Percentiles rank a stretch among this genome's conserved stretches.
These are phyloP conservation scores for Calonectria pseudoturangicola DNA, from an alignment of 2,329 filamentous ascomycete genomes.

Conservation along the genomic window DNA sequence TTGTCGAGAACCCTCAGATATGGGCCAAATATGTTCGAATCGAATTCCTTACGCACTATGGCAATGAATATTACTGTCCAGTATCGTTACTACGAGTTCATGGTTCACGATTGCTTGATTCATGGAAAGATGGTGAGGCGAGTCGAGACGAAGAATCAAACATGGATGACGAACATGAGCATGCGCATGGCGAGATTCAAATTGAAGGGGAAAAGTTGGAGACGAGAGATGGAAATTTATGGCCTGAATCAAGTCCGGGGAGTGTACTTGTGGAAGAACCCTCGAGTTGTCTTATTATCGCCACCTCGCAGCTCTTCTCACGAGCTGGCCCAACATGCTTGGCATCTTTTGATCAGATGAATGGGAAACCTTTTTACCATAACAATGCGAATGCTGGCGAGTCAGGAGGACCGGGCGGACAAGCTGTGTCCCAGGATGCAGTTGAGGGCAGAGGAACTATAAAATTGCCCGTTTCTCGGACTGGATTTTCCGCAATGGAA, in stretches of 20 bases:
- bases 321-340: conserved; percentile 37
- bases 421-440: conserved; percentile 31
- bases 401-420: conserved; percentile 25
- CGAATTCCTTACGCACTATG: conserved; percentile 94
- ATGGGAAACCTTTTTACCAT: conserved; percentile 7
- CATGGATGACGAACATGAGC: conserved; percentile 45
- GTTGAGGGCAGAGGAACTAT: conserved; percentile 39
- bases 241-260: conserved; percentile 17
- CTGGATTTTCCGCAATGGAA: conserved; percentile 39
- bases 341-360: conserved; percentile 32
- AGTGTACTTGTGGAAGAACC: background rate
- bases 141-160: conserved; percentile 77
- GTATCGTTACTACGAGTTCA: conserved; percentile 93
- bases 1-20: conserved; percentile 95
- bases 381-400: conserved; percentile 27
- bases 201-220: conserved; percentile 22
- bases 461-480: conserved; percentile 37
- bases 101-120: conserved; percentile 96
- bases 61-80: conserved; percentile 97
- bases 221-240: background rate
- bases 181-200: conserved; percentile 34
- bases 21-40: conserved; percentile 96
- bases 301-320: conserved; percentile 23
- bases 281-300: background rate
- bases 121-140: conserved; percentile 88